Conservation (phyloP, 768 basidiomycete genomes). For the Termitomyces sp. region DNA sequence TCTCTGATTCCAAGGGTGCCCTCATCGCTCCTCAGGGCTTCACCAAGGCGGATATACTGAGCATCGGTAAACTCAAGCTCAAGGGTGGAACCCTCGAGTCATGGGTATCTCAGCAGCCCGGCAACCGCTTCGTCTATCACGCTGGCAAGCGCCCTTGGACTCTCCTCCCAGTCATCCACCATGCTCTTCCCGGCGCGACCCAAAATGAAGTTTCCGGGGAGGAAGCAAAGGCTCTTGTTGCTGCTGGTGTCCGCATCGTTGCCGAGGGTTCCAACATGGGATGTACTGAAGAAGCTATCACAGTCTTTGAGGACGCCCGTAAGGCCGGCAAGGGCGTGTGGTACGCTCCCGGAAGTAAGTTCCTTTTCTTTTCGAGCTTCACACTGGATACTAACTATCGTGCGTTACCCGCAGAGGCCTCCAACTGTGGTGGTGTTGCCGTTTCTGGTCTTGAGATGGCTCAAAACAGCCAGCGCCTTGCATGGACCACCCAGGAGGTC, state of each 20-base stretch:
- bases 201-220: conserved; percentile 67
- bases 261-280: conserved; percentile 82
- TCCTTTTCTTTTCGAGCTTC: neutral
- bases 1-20: conserved; percentile 73
- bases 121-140: conserved; percentile 43
- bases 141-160: conserved; percentile 65
- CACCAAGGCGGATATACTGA: conserved; percentile 48
- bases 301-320: conserved; percentile 63
- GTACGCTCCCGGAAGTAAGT: conserved; percentile 71
- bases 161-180: conserved; percentile 54
- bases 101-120: conserved; percentile 22
- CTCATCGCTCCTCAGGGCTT: conserved; percentile 56
- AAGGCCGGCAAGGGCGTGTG: conserved; percentile 47
- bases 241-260: conserved; percentile 64
- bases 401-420: conserved; percentile 30
- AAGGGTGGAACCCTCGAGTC: conserved; percentile 43
- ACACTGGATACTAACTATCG: neutral
- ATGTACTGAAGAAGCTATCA: conserved; percentile 67
- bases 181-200: conserved; percentile 67
- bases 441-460: conserved; percentile 79
- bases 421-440: conserved; percentile 72
- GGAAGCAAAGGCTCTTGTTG: conserved; percentile 66
- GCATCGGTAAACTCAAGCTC: conserved; percentile 50
- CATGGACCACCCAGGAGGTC: conserved; percentile 60
- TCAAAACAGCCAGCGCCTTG: conserved; percentile 65